These are phyloP conservation scores for Colletotrichum sp. DNA, from an alignment of 2,329 filamentous ascomycete genomes.

Conservation along the genomic window DNA sequence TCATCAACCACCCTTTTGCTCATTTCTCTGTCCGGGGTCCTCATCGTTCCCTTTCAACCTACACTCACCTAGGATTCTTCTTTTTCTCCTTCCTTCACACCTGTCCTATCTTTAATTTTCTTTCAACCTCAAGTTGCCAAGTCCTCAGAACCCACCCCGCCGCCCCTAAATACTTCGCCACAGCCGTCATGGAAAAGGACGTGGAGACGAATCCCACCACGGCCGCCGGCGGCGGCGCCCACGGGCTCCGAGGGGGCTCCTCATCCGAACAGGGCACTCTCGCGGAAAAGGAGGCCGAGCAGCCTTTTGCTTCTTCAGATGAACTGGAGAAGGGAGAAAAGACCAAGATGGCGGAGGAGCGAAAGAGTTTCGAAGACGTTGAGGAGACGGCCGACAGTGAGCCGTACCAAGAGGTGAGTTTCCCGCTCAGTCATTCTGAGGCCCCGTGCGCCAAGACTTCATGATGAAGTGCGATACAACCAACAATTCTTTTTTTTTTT, in stretches of 20 bases:
- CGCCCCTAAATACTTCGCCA: neutral
- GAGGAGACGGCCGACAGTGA: constrained; percentile 19
- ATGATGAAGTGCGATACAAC: neutral
- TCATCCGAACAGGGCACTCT: neutral
- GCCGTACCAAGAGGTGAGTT: constrained; percentile 7
- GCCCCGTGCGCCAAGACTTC: neutral
- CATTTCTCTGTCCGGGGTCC: neutral
- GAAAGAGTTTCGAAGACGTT: constrained; percentile 13
- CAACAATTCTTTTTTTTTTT: neutral
- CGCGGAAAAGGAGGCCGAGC: constrained; percentile 1
- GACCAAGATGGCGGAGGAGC: neutral
- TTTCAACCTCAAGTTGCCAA: neutral
- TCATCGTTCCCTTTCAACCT: neutral
- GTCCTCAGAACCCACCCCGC: neutral
- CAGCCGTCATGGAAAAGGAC: constrained; percentile 6
- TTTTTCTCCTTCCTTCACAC: neutral
- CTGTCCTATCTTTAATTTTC: neutral
- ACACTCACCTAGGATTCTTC: neutral
- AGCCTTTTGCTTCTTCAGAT: neutral
- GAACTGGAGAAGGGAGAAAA: neutral
- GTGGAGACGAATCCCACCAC: neutral
- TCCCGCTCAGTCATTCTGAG: neutral
- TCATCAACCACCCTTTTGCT: neutral
- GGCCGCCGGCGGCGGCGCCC: neutral
- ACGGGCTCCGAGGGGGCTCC: constrained; percentile 4